Percentiles rank a stretch among this genome's conserved stretches.
These are phyloP conservation scores for Mucor indicus DNA, from an alignment of 371 early-diverging fungal genomes.

Conservation along the genomic window DNA sequence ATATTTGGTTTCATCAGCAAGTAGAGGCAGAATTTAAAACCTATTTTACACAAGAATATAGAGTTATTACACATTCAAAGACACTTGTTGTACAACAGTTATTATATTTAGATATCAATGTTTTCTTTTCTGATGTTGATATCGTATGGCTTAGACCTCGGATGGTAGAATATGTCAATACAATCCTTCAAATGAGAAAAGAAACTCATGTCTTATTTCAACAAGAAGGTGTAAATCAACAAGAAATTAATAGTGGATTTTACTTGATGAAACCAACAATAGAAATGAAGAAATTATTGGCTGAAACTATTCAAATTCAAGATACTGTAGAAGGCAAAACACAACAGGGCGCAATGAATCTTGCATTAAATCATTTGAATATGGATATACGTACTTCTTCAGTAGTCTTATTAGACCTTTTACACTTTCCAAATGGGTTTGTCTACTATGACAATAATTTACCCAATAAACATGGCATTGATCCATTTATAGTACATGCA, in stretches of 20 bases:
- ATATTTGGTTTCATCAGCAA: constrained; percentile 34
- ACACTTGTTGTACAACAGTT: constrained; percentile 41
- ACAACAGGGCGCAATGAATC: constrained; percentile 44
- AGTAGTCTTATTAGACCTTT: constrained; percentile 33
- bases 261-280: constrained; percentile 38
- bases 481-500: constrained; percentile 45
- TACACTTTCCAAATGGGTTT: constrained; percentile 42
- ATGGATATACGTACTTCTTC: constrained; percentile 29
- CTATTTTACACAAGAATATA: constrained; percentile 38
- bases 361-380: constrained; percentile 24
- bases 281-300: constrained; percentile 31
- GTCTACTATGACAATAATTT: constrained; percentile 31
- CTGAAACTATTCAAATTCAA: constrained; percentile 35
- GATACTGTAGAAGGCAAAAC: constrained; percentile 25
- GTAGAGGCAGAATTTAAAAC: constrained; percentile 40
- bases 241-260: constrained; percentile 34
- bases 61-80: constrained; percentile 40
- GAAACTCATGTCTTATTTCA: constrained; percentile 42
- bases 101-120: constrained; percentile 33
- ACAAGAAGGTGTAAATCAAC: constrained; percentile 34
- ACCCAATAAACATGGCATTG: constrained; percentile 23
- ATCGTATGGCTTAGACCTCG: constrained; percentile 38
- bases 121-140: constrained; percentile 42
- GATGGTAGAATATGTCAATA: constrained; percentile 27
- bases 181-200: constrained; percentile 24